Evolutionary conservation across 192 early-diverging fungal species (phyloP).

Genomic region (Mortierella hygrophila): DNA sequence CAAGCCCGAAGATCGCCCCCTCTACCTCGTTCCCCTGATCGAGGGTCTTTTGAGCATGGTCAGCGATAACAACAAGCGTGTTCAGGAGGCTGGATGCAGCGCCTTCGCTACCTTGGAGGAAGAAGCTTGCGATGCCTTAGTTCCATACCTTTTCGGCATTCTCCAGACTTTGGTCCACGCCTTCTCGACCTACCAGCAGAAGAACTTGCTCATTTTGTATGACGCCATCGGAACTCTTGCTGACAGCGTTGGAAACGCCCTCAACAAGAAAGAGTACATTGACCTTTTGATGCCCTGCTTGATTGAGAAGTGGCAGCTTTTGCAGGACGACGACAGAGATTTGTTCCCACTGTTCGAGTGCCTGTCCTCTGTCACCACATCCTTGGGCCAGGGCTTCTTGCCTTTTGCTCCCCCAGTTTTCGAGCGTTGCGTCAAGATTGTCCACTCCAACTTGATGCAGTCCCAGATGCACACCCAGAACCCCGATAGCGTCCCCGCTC

Average conservation of each 20-base stretch:
- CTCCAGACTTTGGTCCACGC: conserved; percentile 84
- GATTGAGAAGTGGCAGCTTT: conserved; percentile 84
- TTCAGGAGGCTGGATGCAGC: conserved; percentile 97
- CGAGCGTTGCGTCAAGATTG: conserved; percentile 89
- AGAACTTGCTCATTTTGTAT: conserved; percentile 96
- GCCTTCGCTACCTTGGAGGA: conserved; percentile 97
- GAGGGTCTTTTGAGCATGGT: conserved; percentile 79
- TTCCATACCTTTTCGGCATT: conserved; percentile 92
- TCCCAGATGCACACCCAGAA: conserved; percentile 64
- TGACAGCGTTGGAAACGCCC: conserved; percentile 86
- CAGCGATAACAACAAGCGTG: conserved; percentile 97
- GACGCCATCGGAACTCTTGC: conserved; percentile 98
- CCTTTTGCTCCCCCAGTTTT: conserved; percentile 90
- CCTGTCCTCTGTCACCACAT: conserved; percentile 87
- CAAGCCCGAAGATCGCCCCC: conserved; percentile 66
- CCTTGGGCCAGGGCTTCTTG: conserved; percentile 88
- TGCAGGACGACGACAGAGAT: conserved; percentile 89
- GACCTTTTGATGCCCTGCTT: conserved; percentile 91
- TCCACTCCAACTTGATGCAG: conserved; percentile 84
- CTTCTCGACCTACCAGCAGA: conserved; percentile 94
- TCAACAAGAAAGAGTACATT: conserved; percentile 86
- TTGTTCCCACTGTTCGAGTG: conserved; percentile 96
- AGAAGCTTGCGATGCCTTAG: conserved; percentile 83
- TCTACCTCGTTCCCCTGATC: conserved; percentile 90
- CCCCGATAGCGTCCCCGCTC: conserved; percentile 69